These are phyloP conservation scores for Gryganskiella cystojenkinii DNA, from an alignment of 192 early-diverging fungal species.

Conservation along the genomic window DNA sequence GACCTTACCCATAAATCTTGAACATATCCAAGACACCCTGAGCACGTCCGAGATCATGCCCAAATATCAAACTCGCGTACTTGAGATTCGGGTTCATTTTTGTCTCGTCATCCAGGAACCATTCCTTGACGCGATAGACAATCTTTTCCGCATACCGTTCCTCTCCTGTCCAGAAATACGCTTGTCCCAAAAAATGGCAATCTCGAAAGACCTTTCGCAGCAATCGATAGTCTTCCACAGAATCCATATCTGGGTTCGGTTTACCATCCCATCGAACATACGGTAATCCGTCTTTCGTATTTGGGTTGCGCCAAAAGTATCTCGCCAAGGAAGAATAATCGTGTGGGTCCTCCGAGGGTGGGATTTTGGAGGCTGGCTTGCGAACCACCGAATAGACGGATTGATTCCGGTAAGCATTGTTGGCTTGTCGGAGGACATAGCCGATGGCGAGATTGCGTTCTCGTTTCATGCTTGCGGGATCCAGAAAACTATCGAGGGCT, in stretches of 20 bases:
- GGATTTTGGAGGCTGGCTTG: conserved; percentile 50
- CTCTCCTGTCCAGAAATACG: conserved; percentile 64
- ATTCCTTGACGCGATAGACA: conserved; percentile 54
- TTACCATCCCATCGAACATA: conserved; percentile 62
- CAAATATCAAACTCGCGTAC: conserved; percentile 61
- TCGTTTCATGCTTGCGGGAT: neutral
- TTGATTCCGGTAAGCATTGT: conserved; percentile 46
- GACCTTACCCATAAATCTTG: conserved; percentile 46
- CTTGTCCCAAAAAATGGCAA: conserved; percentile 57
- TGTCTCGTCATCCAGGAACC: conserved; percentile 66
- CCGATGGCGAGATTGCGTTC: conserved; percentile 13
- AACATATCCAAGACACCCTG: conserved; percentile 60
- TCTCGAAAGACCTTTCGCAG: conserved; percentile 54
- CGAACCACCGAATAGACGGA: conserved; percentile 62
- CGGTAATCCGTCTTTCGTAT: conserved; percentile 49
- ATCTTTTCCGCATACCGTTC: conserved; percentile 61
- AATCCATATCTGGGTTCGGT: conserved; percentile 63
- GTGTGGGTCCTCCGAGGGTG: conserved; percentile 61
- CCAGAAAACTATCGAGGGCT: conserved; percentile 12
- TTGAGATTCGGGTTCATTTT: conserved; percentile 73
- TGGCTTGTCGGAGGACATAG: conserved; percentile 41
- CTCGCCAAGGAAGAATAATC: conserved; percentile 69
- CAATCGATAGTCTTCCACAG: conserved; percentile 53
- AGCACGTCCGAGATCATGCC: conserved; percentile 41
- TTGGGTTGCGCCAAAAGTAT: conserved; percentile 66